A percentile compares a stretch with the other conserved stretches of the same genome.
These are phyloP conservation scores for Cladosporium phlei DNA, from an alignment of 2,329 filamentous ascomycete species.

Conservation along the genomic window DNA sequence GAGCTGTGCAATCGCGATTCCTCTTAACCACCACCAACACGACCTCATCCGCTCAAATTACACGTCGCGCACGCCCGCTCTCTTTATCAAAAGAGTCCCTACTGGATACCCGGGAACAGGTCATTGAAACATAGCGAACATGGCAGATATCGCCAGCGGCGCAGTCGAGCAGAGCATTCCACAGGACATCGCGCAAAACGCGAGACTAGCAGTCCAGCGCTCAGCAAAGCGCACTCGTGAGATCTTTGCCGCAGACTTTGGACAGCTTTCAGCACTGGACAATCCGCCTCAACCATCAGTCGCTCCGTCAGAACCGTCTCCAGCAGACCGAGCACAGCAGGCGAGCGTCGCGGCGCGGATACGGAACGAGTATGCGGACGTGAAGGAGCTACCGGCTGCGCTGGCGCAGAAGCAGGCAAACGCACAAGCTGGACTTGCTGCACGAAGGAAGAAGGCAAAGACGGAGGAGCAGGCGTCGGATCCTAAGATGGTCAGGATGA, in stretches of 20 bases:
- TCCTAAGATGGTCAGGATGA: constrained; percentile 60
- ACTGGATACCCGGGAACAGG: too few relatives aligned
- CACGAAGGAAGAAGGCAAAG: constrained; percentile 60
- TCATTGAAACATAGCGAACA: neutral
- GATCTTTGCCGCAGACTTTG: constrained; percentile 51
- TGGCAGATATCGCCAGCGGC: constrained; percentile 8
- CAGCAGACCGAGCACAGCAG: constrained; percentile 41
- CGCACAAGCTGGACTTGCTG: constrained; percentile 51
- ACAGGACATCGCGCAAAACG: constrained; percentile 7
- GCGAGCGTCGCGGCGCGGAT: constrained; percentile 55
- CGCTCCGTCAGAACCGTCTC: constrained; percentile 42
- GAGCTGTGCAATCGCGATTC: neutral
- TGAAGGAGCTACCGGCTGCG: constrained; percentile 70
- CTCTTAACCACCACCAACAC: neutral
- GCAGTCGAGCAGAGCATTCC: constrained; percentile 7
- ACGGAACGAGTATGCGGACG: constrained; percentile 69
- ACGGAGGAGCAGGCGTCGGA: constrained; percentile 49
- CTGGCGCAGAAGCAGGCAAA: constrained; percentile 75
- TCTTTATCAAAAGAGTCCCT: neutral
- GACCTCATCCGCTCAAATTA: neutral
- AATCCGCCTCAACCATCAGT: constrained; percentile 38
- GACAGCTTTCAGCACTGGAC: constrained; percentile 38
- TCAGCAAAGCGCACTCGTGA: constrained; percentile 53
- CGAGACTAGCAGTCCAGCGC: constrained; percentile 32
- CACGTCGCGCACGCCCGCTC: neutral